phyloP scores from a whole-genome alignment of 257 asterid genomes.

The Solanum peruvianum region DNA sequence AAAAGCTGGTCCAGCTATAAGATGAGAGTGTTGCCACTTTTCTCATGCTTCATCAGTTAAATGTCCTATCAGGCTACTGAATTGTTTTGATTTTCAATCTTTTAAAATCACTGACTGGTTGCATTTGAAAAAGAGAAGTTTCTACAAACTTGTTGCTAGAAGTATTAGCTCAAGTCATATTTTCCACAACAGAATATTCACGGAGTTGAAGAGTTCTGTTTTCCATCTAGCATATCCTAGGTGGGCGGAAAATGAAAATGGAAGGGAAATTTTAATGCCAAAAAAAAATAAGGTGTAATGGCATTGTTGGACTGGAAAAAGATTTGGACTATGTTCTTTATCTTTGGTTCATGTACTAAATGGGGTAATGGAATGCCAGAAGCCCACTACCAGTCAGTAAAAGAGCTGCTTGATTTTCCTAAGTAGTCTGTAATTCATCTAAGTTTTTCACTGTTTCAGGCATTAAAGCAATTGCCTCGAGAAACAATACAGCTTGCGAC shows the following conservation, averaged over 20 bases:
- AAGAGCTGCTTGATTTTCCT: background rate
- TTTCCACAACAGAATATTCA: background rate
- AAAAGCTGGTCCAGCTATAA: background rate
- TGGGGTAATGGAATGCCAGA: background rate
- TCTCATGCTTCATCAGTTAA: background rate
- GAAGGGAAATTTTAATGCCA: background rate
- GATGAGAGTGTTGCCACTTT: background rate
- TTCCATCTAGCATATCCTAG: background rate
- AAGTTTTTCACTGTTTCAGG: conserved; percentile 17
- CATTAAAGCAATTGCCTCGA: conserved; percentile 47
- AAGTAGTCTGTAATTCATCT: background rate
- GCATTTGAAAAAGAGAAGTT: background rate
- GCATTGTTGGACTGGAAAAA: background rate
- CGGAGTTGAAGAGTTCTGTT: background rate
- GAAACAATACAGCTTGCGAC: conserved; percentile 53
- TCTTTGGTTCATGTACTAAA: background rate
- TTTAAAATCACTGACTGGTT: background rate
- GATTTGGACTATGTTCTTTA: background rate
- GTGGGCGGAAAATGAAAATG: background rate
- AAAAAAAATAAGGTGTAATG: background rate
- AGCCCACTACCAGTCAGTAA: background rate
- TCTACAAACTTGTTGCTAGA: background rate
- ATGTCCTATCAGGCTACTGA: background rate
- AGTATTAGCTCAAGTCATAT: background rate
- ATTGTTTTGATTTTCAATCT: background rate